These are phyloP conservation scores for Apiospora marii DNA, from an alignment of 2,329 filamentous ascomycete species.

Conservation along the genomic window DNA sequence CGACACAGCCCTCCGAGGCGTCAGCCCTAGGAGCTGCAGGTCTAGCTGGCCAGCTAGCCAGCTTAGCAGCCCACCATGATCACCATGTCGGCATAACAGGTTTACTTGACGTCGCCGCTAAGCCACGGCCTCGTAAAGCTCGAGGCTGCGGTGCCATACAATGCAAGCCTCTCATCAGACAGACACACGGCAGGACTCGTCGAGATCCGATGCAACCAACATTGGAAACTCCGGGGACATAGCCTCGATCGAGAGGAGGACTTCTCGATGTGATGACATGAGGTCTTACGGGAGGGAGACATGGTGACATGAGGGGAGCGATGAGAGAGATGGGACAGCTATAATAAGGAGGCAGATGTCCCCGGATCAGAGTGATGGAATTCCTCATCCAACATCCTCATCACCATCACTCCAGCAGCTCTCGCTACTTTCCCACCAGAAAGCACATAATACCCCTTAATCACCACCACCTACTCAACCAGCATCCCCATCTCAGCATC, in stretches of 20 bases:
- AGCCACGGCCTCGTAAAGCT: slow-evolving; percentile 14
- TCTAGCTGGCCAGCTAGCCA: neutral
- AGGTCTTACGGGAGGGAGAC: too few relatives aligned
- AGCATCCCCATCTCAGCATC: neutral
- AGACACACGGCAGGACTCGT: neutral
- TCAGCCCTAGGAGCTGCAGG: slow-evolving; percentile 11
- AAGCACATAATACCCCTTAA: neutral
- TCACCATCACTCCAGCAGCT: neutral
- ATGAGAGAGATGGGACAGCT: neutral
- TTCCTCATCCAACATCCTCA: neutral
- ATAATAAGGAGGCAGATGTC: neutral
- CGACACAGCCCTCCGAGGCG: slow-evolving; percentile 8
- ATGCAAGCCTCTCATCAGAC: neutral
- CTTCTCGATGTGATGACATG: neutral
- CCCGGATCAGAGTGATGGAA: neutral
- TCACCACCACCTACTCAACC: neutral
- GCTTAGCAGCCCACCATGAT: neutral
- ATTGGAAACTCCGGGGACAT: neutral
- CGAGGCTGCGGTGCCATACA: neutral
- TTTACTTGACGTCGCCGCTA: neutral
- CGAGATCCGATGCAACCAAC: neutral
- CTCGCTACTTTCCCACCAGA: neutral
- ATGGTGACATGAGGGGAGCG: neutral
- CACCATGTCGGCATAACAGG: neutral
- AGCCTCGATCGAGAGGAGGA: neutral